Conservation (phyloP, 257 asterid species). For the Solanum piurae region DNA sequence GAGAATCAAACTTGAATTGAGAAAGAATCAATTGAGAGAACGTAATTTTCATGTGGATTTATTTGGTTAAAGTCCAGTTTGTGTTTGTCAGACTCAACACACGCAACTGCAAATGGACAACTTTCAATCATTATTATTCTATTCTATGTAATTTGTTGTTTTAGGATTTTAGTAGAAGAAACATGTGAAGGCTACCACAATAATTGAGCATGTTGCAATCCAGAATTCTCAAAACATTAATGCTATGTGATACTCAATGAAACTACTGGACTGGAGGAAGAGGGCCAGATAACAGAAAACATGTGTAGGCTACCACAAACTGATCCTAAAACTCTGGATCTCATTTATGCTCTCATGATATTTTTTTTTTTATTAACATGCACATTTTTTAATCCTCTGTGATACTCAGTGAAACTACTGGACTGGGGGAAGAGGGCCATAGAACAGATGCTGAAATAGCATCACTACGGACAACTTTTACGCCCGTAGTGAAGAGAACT, state of each 20-base stretch:
- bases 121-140: neutral
- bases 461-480: constrained; percentile 65
- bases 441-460: constrained; percentile 61
- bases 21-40: no score
- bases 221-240: no score
- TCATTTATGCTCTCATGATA: constrained; percentile 5
- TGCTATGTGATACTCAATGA: no score
- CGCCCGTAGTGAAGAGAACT: constrained; percentile 6
- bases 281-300: no score
- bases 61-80: no score
- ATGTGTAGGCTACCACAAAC: neutral
- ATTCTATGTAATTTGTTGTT: neutral
- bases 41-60: no score
- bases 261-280: no score
- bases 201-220: no score
- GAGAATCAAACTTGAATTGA: no score
- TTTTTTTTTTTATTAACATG: neutral
- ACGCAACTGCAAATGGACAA: no score
- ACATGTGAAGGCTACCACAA: neutral
- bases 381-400: constrained; percentile 9
- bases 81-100: no score
- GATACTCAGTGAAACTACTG: constrained; percentile 59
- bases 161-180: neutral
- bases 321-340: constrained; percentile 18
- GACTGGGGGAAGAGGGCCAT: constrained; percentile 86